A percentile compares a stretch with the other conserved stretches of the same genome.
Conservation (phyloP, 2,329 filamentous ascomycete species). For the Grosmannia clavigera region DNA sequence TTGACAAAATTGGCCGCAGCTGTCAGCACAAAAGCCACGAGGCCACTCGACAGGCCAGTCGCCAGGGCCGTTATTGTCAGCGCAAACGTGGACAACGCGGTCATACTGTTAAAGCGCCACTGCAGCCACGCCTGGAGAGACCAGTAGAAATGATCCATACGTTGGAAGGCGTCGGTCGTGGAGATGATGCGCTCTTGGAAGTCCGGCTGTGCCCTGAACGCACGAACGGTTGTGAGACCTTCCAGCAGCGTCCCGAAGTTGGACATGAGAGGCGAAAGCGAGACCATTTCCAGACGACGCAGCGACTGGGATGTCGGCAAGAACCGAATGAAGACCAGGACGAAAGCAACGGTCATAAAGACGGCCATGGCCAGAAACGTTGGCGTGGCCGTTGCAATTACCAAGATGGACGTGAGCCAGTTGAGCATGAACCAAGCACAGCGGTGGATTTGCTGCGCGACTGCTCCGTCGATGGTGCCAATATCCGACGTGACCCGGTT, state of each 20-base stretch:
- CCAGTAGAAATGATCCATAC: slow-evolving; percentile 96
- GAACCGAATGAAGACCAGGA: slow-evolving; percentile 64
- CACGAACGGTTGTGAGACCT: slow-evolving; percentile 74
- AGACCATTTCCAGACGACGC: slow-evolving; percentile 78
- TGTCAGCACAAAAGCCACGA: slow-evolving; percentile 74
- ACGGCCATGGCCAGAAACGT: slow-evolving; percentile 62
- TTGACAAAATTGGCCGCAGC: slow-evolving; percentile 57
- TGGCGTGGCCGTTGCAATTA: slow-evolving; percentile 71
- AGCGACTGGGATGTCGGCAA: slow-evolving; percentile 74
- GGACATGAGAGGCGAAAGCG: slow-evolving; percentile 75
- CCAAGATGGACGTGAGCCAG: slow-evolving; percentile 59
- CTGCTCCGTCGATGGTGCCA: slow-evolving; percentile 77
- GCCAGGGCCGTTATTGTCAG: slow-evolving; percentile 65
- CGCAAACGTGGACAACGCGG: slow-evolving; percentile 59
- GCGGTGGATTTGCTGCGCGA: slow-evolving; percentile 58
- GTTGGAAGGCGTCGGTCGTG: slow-evolving; percentile 80
- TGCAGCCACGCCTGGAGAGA: slow-evolving; percentile 75
- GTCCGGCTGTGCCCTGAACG: slow-evolving; percentile 63
- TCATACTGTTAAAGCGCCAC: slow-evolving; percentile 63
- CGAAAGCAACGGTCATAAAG: slow-evolving; percentile 53
- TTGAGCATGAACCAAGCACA: slow-evolving; percentile 60
- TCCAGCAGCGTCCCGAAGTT: slow-evolving; percentile 85
- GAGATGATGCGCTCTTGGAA: slow-evolving; percentile 71
- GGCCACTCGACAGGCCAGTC: slow-evolving; percentile 60
- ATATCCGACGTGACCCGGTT: slow-evolving; percentile 87